phyloP scores from a whole-genome alignment of 164 flowering plant genomes.

The Dillenia turbinata region DNA sequence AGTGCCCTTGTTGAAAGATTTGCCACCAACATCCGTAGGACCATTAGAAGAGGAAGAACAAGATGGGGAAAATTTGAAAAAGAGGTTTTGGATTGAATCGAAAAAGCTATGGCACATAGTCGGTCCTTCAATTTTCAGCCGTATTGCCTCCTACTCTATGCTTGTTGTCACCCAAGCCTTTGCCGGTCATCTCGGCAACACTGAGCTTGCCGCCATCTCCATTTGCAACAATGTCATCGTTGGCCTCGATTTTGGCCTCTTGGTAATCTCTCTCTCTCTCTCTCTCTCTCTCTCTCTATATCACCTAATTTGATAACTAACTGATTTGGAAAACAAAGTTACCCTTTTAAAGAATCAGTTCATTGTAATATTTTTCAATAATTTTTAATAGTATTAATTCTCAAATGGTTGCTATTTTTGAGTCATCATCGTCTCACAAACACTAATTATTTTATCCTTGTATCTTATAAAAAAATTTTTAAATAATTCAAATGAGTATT shows the following conservation, averaged over 20 bases:
- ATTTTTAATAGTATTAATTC: no score
- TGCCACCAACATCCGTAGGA: no score
- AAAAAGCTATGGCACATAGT: conserved; percentile 57
- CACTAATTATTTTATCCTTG: no score
- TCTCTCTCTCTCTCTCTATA: no score
- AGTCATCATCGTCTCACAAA: no score
- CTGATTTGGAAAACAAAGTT: no score
- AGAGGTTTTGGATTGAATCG: conserved; percentile 39
- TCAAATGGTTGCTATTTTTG: no score
- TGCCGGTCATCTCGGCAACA: conserved; percentile 63
- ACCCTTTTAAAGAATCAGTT: no score
- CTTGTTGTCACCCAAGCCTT: conserved; percentile 53
- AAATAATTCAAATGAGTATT: no score
- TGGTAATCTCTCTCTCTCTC: conserved; percentile 31
- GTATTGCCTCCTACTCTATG: conserved; percentile 42
- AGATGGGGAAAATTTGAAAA: conserved; percentile 5
- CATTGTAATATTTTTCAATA: no score
- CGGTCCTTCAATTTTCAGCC: conserved; percentile 60
- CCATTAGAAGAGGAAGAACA: conserved; percentile 4
- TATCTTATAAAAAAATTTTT: no score
- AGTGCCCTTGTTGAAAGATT: conserved; percentile 18
- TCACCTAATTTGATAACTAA: neutral
- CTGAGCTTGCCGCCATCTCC: conserved; percentile 58
- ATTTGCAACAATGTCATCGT: conserved; percentile 47
- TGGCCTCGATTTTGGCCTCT: conserved; percentile 52